These are phyloP conservation scores for Phylloporus scabripes DNA, from an alignment of 768 basidiomycete genomes.

Conservation along the genomic window DNA sequence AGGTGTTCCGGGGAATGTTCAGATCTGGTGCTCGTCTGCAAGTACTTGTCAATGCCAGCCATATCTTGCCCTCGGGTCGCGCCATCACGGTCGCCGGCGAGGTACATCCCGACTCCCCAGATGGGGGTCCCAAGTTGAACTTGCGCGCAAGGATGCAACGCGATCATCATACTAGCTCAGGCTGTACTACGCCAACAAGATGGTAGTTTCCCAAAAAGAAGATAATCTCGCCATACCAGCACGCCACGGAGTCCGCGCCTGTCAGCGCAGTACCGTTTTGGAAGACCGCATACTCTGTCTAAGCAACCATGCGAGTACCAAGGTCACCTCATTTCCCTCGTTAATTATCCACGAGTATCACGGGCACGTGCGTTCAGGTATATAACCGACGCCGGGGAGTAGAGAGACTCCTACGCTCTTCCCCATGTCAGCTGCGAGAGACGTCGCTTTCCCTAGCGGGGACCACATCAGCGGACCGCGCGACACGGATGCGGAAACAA, in stretches of 20 bases:
- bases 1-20: too few relatives aligned
- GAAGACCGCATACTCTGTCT: neutral
- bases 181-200: neutral
- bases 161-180: neutral
- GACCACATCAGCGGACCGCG: conserved; percentile 4
- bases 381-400: neutral
- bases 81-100: too few relatives aligned
- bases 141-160: neutral
- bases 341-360: neutral
- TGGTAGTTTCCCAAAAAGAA: neutral
- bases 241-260: neutral
- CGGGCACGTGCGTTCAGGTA: neutral
- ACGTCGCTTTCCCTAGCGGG: neutral
- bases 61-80: too few relatives aligned
- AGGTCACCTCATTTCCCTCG: neutral
- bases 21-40: too few relatives aligned
- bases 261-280: neutral
- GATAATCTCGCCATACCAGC: neutral
- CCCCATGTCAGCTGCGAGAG: neutral
- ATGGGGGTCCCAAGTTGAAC: neutral
- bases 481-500: conserved; percentile 14
- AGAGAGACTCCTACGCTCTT: neutral
- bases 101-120: neutral
- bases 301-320: neutral
- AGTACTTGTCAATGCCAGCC: too few relatives aligned